These are phyloP conservation scores for Nidularia sp. DNA, from an alignment of 768 basidiomycete genomes.

Conservation along the genomic window DNA sequence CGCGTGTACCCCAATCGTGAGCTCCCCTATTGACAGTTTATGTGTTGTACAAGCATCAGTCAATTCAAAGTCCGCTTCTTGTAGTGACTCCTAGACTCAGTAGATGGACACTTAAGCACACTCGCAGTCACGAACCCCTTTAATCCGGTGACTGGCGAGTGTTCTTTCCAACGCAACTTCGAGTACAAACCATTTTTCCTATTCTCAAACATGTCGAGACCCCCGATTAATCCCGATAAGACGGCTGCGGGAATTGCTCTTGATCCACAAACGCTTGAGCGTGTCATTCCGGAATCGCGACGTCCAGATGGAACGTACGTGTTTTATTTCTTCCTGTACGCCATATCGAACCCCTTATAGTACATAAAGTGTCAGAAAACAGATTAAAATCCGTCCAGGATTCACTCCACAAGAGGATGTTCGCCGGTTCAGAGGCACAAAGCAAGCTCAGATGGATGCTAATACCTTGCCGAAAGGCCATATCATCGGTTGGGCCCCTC, in stretches of 20 bases:
- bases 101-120: no score
- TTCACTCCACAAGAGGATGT: conserved; percentile 96
- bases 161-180: no score
- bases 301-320: conserved; percentile 85
- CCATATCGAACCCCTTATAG: background rate
- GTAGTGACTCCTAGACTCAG: no score
- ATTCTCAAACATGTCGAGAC: conserved; percentile 57
- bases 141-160: no score
- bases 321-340: conserved; percentile 3
- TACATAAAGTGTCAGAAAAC: conserved; percentile 61
- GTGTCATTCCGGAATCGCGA: conserved; percentile 82
- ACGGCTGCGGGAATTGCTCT: conserved; percentile 76
- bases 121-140: no score
- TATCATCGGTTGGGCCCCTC: conserved; percentile 76
- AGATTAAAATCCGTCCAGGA: conserved; percentile 86
- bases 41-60: no score
- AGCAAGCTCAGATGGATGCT: conserved; percentile 69
- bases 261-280: conserved; percentile 81
- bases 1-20: no score
- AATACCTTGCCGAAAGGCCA: conserved; percentile 70
- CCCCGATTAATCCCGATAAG: conserved; percentile 69
- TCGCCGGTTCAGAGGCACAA: conserved; percentile 75
- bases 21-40: no score
- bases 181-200: no score
- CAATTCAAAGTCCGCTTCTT: no score